These are phyloP conservation scores for Senecio squalidus DNA, from an alignment of 140 eudicot species.

Conservation along the genomic window DNA sequence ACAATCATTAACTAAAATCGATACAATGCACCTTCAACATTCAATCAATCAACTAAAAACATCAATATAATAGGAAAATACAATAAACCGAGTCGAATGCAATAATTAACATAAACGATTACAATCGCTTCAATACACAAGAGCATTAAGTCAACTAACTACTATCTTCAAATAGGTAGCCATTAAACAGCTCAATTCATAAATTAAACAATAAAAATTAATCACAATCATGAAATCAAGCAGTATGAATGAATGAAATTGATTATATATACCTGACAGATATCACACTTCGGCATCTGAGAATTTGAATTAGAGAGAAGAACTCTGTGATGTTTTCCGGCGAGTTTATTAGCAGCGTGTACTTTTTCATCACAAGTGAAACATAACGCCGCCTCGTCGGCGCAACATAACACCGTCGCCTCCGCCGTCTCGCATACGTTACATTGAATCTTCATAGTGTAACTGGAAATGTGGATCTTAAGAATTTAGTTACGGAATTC, in stretches of 20 bases:
- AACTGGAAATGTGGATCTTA: not conserved
- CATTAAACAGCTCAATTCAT: no score
- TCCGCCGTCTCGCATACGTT: slow-evolving; percentile 75
- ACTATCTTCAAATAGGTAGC: no score
- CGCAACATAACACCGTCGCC: slow-evolving; percentile 74
- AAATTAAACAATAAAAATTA: no score
- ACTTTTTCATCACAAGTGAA: slow-evolving; percentile 55
- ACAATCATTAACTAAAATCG: slow-evolving; percentile 1
- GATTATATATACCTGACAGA: slow-evolving; percentile 55
- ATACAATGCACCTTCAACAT: slow-evolving; percentile 1
- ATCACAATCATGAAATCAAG: not conserved
- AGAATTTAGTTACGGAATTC: not conserved
- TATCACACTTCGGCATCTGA: slow-evolving; percentile 71
- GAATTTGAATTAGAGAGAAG: slow-evolving; percentile 49
- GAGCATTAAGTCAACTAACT: no score
- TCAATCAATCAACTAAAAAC: not conserved
- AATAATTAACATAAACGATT: no score
- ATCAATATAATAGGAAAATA: no score
- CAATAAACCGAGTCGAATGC: no score
- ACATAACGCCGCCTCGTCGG: slow-evolving; percentile 89
- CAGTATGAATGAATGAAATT: not conserved
- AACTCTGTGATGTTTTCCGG: slow-evolving; percentile 69
- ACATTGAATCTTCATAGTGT: slow-evolving; percentile 74
- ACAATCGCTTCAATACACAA: no score
- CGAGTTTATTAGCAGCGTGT: slow-evolving; percentile 81